Conservation (phyloP, 2,329 filamentous ascomycete species). For the Sporothrix protearum region DNA sequence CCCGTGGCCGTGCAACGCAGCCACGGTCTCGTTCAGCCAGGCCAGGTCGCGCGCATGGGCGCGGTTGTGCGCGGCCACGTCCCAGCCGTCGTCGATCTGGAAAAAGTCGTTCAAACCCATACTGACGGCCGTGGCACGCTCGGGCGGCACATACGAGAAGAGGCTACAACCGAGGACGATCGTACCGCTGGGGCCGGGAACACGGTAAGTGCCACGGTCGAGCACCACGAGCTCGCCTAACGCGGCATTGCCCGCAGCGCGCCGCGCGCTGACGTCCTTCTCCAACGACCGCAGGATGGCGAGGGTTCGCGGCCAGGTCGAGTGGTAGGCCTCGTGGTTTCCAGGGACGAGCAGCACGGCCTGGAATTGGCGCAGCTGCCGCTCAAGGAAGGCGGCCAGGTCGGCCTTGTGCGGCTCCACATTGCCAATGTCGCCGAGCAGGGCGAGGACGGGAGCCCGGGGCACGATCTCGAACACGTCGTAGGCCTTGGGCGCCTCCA, state of each 20-base stretch:
- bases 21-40: slow-evolving; percentile 43
- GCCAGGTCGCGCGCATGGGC: slow-evolving; percentile 40
- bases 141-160: slow-evolving; percentile 45
- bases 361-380: slow-evolving; percentile 47
- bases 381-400: slow-evolving; percentile 45
- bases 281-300: slow-evolving; percentile 35
- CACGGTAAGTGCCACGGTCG: slow-evolving; percentile 33
- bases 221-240: slow-evolving; percentile 43
- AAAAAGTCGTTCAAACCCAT: slow-evolving; percentile 52
- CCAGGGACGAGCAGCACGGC: slow-evolving; percentile 52
- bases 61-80: slow-evolving; percentile 37
- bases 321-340: slow-evolving; percentile 55
- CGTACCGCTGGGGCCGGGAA: slow-evolving; percentile 30
- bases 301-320: slow-evolving; percentile 37
- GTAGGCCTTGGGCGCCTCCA: slow-evolving; percentile 50
- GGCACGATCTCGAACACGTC: slow-evolving; percentile 48
- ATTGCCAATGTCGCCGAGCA: slow-evolving; percentile 56
- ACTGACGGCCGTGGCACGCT: slow-evolving; percentile 40
- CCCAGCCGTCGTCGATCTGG: slow-evolving; percentile 36
- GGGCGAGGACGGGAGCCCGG: slow-evolving; percentile 49
- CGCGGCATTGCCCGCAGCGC: neutral
- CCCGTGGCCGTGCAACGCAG: slow-evolving; percentile 29
- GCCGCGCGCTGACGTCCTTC: slow-evolving; percentile 25
- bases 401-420: slow-evolving; percentile 40
- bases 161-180: slow-evolving; percentile 42